These are phyloP conservation scores for Trichaptum fuscoviolaceum DNA, from an alignment of 768 basidiomycete species.

Conservation along the genomic window DNA sequence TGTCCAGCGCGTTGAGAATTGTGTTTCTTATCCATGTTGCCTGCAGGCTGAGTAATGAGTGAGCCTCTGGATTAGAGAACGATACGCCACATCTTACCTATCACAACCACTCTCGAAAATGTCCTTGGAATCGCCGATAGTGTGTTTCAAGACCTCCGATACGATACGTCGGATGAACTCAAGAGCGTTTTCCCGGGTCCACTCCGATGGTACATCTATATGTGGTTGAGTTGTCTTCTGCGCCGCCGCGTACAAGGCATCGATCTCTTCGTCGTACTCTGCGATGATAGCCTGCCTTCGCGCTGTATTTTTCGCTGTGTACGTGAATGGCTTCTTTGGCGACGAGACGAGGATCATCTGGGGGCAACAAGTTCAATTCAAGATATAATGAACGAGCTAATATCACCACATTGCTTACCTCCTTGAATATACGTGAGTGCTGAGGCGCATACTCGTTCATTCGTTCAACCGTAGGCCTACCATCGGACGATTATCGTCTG, in stretches of 20 bases:
- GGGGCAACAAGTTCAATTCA: background rate
- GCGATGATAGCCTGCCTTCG: conserved; percentile 34
- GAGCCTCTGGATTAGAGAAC: too few species aligned
- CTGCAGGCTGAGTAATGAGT: conserved; percentile 32
- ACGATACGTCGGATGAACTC: conserved; percentile 17
- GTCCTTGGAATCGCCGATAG: conserved; percentile 13
- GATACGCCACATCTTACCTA: background rate
- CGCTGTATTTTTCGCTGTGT: conserved; percentile 42
- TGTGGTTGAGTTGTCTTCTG: background rate
- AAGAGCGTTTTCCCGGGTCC: conserved; percentile 18
- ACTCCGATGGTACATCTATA: conserved; percentile 8
- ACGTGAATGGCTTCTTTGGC: conserved; percentile 37
- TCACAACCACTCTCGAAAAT: conserved; percentile 17
- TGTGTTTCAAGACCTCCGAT: conserved; percentile 11
- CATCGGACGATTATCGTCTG: background rate
- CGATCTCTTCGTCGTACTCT: conserved; percentile 40
- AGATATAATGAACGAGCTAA: background rate
- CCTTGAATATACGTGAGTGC: conserved; percentile 41
- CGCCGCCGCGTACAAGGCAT: conserved; percentile 29
- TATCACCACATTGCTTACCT: conserved; percentile 22
- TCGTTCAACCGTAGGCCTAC: conserved; percentile 31
- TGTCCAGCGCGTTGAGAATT: conserved; percentile 29
- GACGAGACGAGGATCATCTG: conserved; percentile 46
- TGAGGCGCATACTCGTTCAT: conserved; percentile 35
- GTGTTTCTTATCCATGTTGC: conserved; percentile 37